Evolutionary conservation across 2,329 filamentous ascomycete genomes (phyloP).

Genomic region (Knoxdaviesia proteae): DNA sequence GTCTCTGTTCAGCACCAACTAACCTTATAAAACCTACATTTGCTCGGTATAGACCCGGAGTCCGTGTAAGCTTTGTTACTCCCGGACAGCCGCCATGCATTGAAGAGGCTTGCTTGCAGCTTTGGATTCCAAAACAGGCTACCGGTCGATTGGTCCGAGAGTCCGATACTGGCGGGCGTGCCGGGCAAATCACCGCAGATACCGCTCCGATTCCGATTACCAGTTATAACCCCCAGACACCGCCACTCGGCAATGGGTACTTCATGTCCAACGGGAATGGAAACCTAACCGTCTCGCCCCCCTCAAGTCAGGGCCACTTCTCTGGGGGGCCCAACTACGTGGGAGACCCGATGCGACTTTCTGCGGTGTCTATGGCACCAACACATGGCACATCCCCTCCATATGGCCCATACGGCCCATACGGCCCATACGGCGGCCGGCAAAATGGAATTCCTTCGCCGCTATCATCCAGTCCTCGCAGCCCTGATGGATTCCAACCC

Average conservation of each 20-base stretch:
- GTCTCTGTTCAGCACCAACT: background rate
- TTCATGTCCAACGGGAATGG: conserved; percentile 2
- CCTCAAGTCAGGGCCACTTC: background rate
- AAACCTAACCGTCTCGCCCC: background rate
- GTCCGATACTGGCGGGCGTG: conserved; percentile 1
- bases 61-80: conserved; percentile 11
- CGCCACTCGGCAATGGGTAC: background rate
- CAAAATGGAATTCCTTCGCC: background rate
- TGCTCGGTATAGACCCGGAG: conserved; percentile 4
- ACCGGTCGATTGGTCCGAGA: conserved; percentile 10
- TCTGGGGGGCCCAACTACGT: too few species aligned
- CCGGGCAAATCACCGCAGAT: background rate
- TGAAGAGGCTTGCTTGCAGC: conserved; percentile 12
- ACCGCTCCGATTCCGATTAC: background rate
- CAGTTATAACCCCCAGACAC: background rate
- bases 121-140: conserved; percentile 12
- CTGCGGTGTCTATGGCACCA: too few species aligned
- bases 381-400: background rate
- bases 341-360: too few species aligned
- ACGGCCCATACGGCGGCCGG: background rate
- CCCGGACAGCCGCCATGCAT: conserved; percentile 7
- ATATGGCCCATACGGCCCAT: background rate
- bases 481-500: too few species aligned
- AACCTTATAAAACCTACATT: background rate
- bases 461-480: too few species aligned